Evolutionary conservation across 208 protist species (phyloP).

Genomic region (Novymonas esmeraldas): DNA sequence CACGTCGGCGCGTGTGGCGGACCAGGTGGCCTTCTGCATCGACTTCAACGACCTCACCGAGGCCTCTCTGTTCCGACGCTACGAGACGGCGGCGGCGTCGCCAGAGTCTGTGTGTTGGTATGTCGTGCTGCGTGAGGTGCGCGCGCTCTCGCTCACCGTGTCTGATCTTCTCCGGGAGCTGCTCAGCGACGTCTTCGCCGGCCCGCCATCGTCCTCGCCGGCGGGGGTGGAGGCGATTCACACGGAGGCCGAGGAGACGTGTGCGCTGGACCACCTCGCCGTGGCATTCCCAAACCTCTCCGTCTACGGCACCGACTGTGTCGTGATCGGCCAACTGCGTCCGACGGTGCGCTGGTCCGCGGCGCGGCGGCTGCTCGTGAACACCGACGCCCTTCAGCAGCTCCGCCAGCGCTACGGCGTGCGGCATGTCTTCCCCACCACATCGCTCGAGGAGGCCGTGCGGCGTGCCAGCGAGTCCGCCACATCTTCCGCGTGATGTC

Average conservation of each 20-base stretch:
- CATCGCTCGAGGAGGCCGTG: constrained; percentile 33
- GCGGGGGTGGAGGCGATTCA: constrained; percentile 26
- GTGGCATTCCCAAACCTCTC: constrained; percentile 78
- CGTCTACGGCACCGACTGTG: constrained; percentile 69
- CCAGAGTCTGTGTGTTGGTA: constrained; percentile 26
- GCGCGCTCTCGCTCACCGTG: constrained; percentile 21
- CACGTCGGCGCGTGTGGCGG: constrained; percentile 24
- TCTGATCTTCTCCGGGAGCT: constrained; percentile 31
- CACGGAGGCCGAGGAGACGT: constrained; percentile 31
- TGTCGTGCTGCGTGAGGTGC: constrained; percentile 43
- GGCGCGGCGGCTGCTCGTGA: constrained; percentile 19
- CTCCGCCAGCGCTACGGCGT: constrained; percentile 64
- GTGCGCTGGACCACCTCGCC: constrained; percentile 39
- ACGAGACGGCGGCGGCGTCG: constrained; percentile 1
- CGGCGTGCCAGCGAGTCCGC: constrained; percentile 5
- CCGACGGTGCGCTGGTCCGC: constrained; percentile 15
- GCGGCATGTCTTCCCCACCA: constrained; percentile 40
- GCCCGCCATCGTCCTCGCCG: background rate
- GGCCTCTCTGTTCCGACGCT: constrained; percentile 51
- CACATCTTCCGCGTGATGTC: background rate
- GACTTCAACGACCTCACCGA: constrained; percentile 64
- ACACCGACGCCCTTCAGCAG: constrained; percentile 27
- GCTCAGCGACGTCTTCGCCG: constrained; percentile 13
- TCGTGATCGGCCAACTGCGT: constrained; percentile 55
- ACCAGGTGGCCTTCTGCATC: constrained; percentile 77